Percentiles rank a stretch among this genome's conserved stretches.
Evolutionary conservation across 306 rosid species (phyloP).

Genomic region (Rosa lucieae): DNA sequence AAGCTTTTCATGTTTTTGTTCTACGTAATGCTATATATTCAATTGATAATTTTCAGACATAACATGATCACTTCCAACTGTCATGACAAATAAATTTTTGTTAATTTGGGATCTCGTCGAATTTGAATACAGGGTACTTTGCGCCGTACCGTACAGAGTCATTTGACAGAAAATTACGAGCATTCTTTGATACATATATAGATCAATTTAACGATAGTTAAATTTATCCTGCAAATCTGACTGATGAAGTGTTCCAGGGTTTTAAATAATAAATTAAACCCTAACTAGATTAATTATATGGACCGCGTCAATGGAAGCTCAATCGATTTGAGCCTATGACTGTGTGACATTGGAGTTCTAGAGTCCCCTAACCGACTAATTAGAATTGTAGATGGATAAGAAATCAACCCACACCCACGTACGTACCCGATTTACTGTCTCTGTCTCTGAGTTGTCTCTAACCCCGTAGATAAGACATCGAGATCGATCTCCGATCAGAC

Average conservation of each 20-base stretch:
- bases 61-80: conserved; percentile 31
- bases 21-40: background rate
- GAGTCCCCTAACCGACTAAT: background rate
- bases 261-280: no score
- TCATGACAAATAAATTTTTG: background rate
- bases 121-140: conserved; percentile 22
- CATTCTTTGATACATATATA: no score
- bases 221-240: no score
- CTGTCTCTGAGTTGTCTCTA: background rate
- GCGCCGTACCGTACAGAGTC: conserved; percentile 18
- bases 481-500: background rate
- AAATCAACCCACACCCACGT: background rate
- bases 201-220: no score
- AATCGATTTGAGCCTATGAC: background rate
- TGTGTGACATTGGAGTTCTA: no score
- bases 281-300: no score
- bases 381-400: background rate
- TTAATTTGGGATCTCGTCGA: conserved; percentile 20
- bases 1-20: background rate
- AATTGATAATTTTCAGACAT: background rate
- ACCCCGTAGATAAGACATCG: background rate
- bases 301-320: no score
- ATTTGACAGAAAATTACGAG: no score
- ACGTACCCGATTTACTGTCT: background rate
- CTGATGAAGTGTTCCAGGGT: no score